Base-by-base conservation (phyloP, 257 asterid genomes). In the Capsicum rhomboideum region DNA sequence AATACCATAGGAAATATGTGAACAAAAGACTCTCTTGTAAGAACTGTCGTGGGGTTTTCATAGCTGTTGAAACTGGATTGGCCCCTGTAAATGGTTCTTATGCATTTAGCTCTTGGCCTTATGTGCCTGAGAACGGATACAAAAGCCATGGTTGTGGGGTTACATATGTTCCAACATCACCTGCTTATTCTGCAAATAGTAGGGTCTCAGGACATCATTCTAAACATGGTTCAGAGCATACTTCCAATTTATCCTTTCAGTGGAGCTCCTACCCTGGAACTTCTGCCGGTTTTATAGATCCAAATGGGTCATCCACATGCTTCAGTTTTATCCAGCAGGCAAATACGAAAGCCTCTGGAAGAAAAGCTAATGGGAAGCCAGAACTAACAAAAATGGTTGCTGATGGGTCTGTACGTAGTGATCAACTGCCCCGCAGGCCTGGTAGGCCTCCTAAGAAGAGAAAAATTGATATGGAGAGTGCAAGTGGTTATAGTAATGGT, bases 21-120 rank as follows among this genome's bases (percentile, higher is more conserved):
- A 94, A 94, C 91, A 93, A 94, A 80, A 83, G 92, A 50, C 98
- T 96, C 72, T 93, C 99, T 83, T 96, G 99, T 89, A 96, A 96
- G 92, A 96, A 93, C 82, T 96, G 99, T 80, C 97, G 98, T 52
- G 98, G 98, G 82, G 96, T 96, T 84, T 96, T 96, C 82, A 85
- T 91, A 86, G 99, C 99, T 85, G 94, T 91, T 85, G 99, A 96
- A 89, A 93, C 98, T 53, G 99, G 98, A 80, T 85, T 90, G 71
- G 98, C 95, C 85, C 97, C 97, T 0, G 91, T 86, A 49, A 93
- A 86, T 52, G 93, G 93, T 85, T 87, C 97, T 82, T 93, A 91
- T 86, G 96, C 94, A 4, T 93, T 91, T 85, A 87, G 90, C 87
- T 87, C 90, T 64, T 92, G 91, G 94, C 81, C 98, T 28, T 89